Percentiles rank a stretch among this genome's conserved stretches.
Evolutionary conservation across 2,329 filamentous ascomycete genomes (phyloP).

Genomic region (Blastomyces emzantsi): DNA sequence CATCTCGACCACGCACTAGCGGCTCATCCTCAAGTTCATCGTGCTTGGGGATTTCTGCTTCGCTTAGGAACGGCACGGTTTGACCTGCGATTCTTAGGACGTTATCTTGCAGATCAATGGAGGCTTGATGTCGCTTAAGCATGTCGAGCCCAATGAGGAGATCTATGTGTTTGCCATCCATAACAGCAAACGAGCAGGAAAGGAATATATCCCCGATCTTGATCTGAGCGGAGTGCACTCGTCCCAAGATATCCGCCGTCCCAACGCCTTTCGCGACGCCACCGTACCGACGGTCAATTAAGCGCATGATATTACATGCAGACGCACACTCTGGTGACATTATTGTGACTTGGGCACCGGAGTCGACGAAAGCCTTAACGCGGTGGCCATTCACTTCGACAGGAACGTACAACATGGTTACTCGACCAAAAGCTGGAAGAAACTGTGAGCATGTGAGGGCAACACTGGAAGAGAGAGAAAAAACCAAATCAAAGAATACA

Average conservation of each 20-base stretch:
- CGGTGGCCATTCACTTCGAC: slow-evolving; percentile 89
- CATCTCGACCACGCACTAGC: slow-evolving; percentile 72
- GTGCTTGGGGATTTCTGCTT: slow-evolving; percentile 85
- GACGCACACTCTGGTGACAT: slow-evolving; percentile 95
- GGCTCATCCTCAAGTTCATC: slow-evolving; percentile 72
- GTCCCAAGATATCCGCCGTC: slow-evolving; percentile 86
- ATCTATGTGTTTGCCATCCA: slow-evolving; percentile 97
- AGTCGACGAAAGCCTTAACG: slow-evolving; percentile 94
- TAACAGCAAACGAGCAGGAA: slow-evolving; percentile 94
- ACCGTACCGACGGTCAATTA: slow-evolving; percentile 85
- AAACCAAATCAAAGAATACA: slow-evolving; percentile 10
- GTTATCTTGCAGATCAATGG: slow-evolving; percentile 77
- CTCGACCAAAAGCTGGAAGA: slow-evolving; percentile 71
- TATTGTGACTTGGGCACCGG: slow-evolving; percentile 93
- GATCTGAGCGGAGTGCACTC: slow-evolving; percentile 91
- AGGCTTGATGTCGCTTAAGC: slow-evolving; percentile 91
- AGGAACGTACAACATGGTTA: slow-evolving; percentile 93
- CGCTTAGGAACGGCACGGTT: slow-evolving; percentile 81
- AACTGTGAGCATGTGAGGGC: not conserved
- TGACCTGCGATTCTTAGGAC: slow-evolving; percentile 80
- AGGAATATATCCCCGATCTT: slow-evolving; percentile 81
- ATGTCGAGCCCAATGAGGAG: slow-evolving; percentile 90
- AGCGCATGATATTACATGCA: slow-evolving; percentile 87
- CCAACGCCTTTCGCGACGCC: slow-evolving; percentile 90
- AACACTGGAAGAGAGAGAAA: not conserved